phyloP scores from a whole-genome alignment of 495 filamentous ascomycete genomes.

The Xylona heveae region DNA sequence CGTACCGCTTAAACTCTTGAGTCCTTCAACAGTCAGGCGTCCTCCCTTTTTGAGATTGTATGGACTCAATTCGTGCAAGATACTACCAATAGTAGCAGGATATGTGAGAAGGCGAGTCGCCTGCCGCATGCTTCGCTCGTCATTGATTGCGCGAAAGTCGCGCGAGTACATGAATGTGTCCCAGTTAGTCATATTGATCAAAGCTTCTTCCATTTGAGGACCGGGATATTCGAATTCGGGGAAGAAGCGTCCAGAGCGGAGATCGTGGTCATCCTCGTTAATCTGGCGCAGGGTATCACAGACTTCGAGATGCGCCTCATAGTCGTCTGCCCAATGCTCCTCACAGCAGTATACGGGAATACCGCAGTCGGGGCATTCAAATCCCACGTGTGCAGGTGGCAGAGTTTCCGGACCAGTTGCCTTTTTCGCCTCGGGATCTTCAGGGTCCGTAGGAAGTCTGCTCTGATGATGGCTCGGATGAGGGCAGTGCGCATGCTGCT shows the following conservation, averaged over 20 bases:
- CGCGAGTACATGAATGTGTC: constrained; percentile 86
- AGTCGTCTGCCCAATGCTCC: constrained; percentile 87
- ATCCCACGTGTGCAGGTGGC: constrained; percentile 59
- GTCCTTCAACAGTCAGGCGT: constrained; percentile 62
- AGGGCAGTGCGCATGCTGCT: constrained; percentile 76
- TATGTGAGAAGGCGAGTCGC: constrained; percentile 86
- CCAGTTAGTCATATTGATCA: constrained; percentile 97
- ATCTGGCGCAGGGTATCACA: constrained; percentile 80
- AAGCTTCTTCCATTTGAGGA: constrained; percentile 70
- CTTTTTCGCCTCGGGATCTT: constrained; percentile 38
- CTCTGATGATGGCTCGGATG: constrained; percentile 65
- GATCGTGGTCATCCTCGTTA: constrained; percentile 96
- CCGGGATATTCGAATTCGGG: constrained; percentile 84
- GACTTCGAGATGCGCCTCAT: constrained; percentile 73
- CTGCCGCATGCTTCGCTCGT: constrained; percentile 70
- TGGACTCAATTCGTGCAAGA: constrained; percentile 83
- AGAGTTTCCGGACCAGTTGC: constrained; percentile 21
- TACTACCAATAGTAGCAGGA: constrained; percentile 72
- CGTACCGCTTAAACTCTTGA: constrained; percentile 82
- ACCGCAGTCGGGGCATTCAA: constrained; percentile 93
- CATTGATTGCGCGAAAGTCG: constrained; percentile 72
- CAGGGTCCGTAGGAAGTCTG: constrained; percentile 31
- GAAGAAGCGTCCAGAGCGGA: constrained; percentile 76
- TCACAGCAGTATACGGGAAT: constrained; percentile 85
- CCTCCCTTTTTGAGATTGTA: constrained; percentile 54